Conservation (phyloP, 208 protist species). For the Trypanosomatidae sp. region DNA sequence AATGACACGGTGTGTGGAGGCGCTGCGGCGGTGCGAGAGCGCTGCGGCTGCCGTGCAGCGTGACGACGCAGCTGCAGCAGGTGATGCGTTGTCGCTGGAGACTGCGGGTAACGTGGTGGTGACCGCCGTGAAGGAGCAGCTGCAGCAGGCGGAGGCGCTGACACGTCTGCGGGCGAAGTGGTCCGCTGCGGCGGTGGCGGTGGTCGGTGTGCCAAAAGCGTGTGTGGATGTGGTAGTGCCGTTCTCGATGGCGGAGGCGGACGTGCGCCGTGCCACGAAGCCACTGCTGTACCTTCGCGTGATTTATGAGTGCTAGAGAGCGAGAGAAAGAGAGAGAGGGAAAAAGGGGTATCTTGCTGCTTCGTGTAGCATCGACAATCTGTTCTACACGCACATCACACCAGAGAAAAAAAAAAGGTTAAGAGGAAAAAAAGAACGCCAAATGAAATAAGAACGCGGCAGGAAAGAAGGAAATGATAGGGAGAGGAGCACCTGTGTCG, state of each 20-base stretch:
- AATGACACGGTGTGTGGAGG: slow-evolving; percentile 9
- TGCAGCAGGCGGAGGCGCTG: background rate
- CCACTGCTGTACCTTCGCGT: slow-evolving; percentile 40
- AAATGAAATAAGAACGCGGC: too few species aligned
- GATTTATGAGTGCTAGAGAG: background rate
- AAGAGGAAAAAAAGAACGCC: too few species aligned
- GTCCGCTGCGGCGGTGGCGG: background rate
- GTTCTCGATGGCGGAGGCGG: slow-evolving; percentile 27
- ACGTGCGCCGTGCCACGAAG: slow-evolving; percentile 11
- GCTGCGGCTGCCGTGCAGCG: slow-evolving; percentile 7
- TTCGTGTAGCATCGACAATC: too few species aligned
- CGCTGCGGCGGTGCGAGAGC: slow-evolving; percentile 8
- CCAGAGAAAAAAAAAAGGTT: too few species aligned
- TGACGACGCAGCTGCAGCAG: too few species aligned
- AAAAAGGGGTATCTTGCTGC: too few species aligned
- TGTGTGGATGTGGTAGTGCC: slow-evolving; percentile 39
- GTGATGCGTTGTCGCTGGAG: too few species aligned
- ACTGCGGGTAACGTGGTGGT: too few species aligned
- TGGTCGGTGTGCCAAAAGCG: slow-evolving; percentile 13
- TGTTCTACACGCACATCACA: too few species aligned
- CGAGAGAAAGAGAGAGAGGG: too few species aligned
- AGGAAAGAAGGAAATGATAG: too few species aligned
- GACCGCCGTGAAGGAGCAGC: slow-evolving; percentile 1
- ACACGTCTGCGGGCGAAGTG: slow-evolving; percentile 5
- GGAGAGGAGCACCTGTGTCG: too few species aligned